A percentile compares a stretch with the other conserved stretches of the same genome.
Conservation (phyloP, 2,329 filamentous ascomycete genomes). For the Pestalotiopsis sp. region DNA sequence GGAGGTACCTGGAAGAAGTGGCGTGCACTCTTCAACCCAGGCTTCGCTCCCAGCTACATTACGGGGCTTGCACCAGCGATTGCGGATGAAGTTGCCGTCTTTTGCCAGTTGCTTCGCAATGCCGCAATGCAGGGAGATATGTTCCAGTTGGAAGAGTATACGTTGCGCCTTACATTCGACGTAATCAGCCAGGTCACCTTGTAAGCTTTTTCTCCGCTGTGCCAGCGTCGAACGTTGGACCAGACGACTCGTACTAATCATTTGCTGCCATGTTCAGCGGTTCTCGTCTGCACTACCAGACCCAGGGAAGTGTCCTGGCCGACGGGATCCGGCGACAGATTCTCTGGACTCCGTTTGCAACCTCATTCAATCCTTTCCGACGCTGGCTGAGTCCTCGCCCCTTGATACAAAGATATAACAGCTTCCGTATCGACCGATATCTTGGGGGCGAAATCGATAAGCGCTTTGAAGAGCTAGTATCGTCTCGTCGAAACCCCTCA, state of each 20-base stretch:
- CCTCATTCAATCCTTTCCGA: slow-evolving; percentile 22
- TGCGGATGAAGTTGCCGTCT: slow-evolving; percentile 2
- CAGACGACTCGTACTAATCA: background rate
- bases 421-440: slow-evolving; percentile 21
- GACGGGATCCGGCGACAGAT: slow-evolving; percentile 20
- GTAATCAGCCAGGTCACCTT: slow-evolving; percentile 24
- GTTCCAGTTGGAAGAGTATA: slow-evolving; percentile 25
- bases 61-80: slow-evolving; percentile 2
- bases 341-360: slow-evolving; percentile 22
- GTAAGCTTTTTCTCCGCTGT: slow-evolving; percentile 9
- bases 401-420: slow-evolving; percentile 23
- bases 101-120: background rate
- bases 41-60: slow-evolving; percentile 7
- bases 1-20: slow-evolving; percentile 2
- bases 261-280: slow-evolving; percentile 16
- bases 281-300: slow-evolving; percentile 25
- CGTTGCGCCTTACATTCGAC: slow-evolving; percentile 26
- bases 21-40: slow-evolving; percentile 9
- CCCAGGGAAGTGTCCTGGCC: slow-evolving; percentile 20
- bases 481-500: background rate
- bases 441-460: slow-evolving; percentile 24
- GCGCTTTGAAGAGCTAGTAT: slow-evolving; percentile 18
- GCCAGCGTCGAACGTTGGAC: background rate
- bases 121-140: slow-evolving; percentile 13
- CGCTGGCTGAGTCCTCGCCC: slow-evolving; percentile 21